Evolutionary conservation across 2,329 filamentous ascomycete species (phyloP).

Genomic region (Eurotiales sp.): DNA sequence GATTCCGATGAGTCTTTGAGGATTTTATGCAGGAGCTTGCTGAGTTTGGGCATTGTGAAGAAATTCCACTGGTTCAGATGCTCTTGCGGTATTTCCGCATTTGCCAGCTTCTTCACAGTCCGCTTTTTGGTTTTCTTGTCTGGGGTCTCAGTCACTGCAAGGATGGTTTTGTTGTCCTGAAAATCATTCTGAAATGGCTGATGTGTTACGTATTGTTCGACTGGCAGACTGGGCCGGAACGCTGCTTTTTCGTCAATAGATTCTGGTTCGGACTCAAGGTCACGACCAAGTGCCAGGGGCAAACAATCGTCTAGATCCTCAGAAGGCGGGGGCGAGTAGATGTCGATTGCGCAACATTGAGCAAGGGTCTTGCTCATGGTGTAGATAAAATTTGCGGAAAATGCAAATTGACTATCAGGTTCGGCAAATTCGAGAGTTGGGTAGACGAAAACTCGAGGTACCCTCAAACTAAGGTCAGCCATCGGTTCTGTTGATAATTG

Average conservation of each 20-base stretch:
- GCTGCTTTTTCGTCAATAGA: conserved; percentile 17
- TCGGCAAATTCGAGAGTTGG: conserved; percentile 40
- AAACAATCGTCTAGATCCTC: conserved; percentile 41
- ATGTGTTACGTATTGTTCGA: conserved; percentile 13
- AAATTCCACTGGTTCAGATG: conserved; percentile 58
- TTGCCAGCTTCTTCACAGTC: conserved; percentile 43
- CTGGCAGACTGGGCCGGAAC: conserved; percentile 4
- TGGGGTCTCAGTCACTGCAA: conserved; percentile 22
- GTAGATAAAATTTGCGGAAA: conserved; percentile 44
- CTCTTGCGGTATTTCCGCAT: conserved; percentile 52
- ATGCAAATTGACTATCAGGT: conserved; percentile 38
- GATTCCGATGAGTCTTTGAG: conserved; percentile 59
- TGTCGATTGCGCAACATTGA: conserved; percentile 41
- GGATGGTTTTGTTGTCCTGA: conserved; percentile 11
- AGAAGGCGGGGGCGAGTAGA: conserved; percentile 38
- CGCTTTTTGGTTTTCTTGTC: conserved; percentile 36
- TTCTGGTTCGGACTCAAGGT: conserved; percentile 25
- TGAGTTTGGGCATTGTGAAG: conserved; percentile 54
- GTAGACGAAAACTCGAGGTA: conserved; percentile 40
- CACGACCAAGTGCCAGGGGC: conserved; percentile 37
- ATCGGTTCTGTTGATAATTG: conserved; percentile 40
- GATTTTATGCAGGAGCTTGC: conserved; percentile 56
- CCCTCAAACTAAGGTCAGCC: conserved; percentile 37
- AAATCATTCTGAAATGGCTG: conserved; percentile 20
- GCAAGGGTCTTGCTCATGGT: conserved; percentile 40